Evolutionary conservation across 2,329 filamentous ascomycete genomes (phyloP).

Genomic region (Rachicladosporium sp.): DNA sequence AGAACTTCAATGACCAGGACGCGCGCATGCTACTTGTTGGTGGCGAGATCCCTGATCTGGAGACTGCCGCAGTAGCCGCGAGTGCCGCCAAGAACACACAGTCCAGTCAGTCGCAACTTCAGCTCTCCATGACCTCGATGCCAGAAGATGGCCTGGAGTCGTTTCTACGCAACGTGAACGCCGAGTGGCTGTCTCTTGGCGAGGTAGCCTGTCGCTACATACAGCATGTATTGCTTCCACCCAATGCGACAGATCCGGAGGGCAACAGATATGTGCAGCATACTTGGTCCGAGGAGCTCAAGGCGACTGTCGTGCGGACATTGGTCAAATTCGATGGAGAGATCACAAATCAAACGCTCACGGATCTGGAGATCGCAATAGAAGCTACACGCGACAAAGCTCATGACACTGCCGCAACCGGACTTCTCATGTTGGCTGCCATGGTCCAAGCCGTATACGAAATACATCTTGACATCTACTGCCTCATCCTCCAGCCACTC

Average conservation of each 20-base stretch:
- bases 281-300: conserved; percentile 44
- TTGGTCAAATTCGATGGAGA: conserved; percentile 43
- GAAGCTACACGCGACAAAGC: conserved; percentile 4
- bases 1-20: conserved; percentile 17
- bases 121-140: conserved; percentile 8
- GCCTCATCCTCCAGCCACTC: conserved; percentile 47
- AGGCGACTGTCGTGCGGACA: conserved; percentile 41
- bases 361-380: conserved; percentile 19
- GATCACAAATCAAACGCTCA: conserved; percentile 17
- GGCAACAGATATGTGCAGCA: conserved; percentile 37
- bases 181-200: conserved; percentile 34
- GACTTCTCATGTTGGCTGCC: conserved; percentile 29
- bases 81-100: no score
- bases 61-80: neutral
- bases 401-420: neutral
- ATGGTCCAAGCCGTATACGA: conserved; percentile 50
- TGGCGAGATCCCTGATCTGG: conserved; percentile 16
- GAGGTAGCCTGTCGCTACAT: conserved; percentile 32
- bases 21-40: conserved; percentile 16
- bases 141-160: conserved; percentile 23
- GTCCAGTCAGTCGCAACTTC: conserved; percentile 6
- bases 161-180: conserved; percentile 37
- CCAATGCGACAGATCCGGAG: neutral
- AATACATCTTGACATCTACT: conserved; percentile 54
- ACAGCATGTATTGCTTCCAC: conserved; percentile 1